These are phyloP conservation scores for Colletotrichum musae DNA, from an alignment of 2,329 filamentous ascomycete genomes.

Conservation along the genomic window DNA sequence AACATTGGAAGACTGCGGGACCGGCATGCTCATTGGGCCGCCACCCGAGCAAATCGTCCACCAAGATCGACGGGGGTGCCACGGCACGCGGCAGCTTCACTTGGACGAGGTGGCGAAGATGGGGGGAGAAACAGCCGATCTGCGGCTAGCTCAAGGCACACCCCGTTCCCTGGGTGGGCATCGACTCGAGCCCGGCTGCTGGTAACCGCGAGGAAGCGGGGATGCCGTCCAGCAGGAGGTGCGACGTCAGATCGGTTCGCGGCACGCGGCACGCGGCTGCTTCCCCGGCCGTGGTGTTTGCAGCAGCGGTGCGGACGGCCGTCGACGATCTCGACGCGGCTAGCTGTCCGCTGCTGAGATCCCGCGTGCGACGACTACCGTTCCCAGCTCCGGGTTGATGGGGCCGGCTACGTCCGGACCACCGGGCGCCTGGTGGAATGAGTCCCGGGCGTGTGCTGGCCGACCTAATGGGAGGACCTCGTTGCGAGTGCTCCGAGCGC, in stretches of 20 bases:
- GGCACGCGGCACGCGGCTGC: constrained; percentile 1
- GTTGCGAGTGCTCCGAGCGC: neutral
- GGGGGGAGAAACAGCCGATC: neutral
- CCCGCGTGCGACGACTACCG: neutral
- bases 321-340: neutral
- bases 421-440: too few relatives aligned
- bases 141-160: constrained; percentile 1
- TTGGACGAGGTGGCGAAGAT: constrained; percentile 20
- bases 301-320: neutral
- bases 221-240: neutral
- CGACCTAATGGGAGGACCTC: neutral
- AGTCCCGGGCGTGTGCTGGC: neutral
- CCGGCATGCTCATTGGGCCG: constrained; percentile 7
- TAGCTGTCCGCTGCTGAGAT: neutral
- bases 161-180: neutral
- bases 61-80: constrained; percentile 3
- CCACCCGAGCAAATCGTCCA: too few relatives aligned
- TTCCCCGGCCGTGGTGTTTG: neutral
- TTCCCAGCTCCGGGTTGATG: neutral
- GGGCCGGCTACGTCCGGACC: neutral
- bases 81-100: constrained; percentile 8
- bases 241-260: neutral
- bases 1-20: neutral
- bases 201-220: neutral
- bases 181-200: neutral